Base-by-base conservation (phyloP, 2,329 filamentous ascomycete species). In the Biscogniauxia sp. region DNA sequence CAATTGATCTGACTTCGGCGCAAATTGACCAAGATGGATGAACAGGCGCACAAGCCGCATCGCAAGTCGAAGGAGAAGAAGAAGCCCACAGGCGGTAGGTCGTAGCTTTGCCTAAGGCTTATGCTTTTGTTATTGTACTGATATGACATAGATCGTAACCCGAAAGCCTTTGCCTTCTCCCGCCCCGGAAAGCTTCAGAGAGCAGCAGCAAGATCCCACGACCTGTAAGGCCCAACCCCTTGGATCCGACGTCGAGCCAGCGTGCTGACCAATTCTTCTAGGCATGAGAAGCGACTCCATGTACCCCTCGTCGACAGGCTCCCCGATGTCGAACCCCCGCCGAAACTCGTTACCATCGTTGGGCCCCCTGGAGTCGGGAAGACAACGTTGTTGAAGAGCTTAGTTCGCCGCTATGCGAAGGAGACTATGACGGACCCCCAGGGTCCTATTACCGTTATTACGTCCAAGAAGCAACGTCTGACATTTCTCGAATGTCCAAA, bases 401-500 rank as follows among this genome's bases (percentile, higher is more conserved):
- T 99, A 61, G 91, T 99, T 71, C 89, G 92, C 67, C 85, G 95
- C 75, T 98, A 98, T 79, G 92, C 95, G 53, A 99, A 99, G 74
- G 95, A 99, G 75, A 94, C 92, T 0, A 85, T 99, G 50, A 89
- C 92, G 28, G 88, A 94, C 32, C 95, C 95, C 0, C 89, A 91
- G 68, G 95, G 95, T 0, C 95, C 95, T 3, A 88, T 99, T 62
- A 99, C 96, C 1, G 90, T 99, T 55, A 93, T 99, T 53, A 98
- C 95, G 0, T 96, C 93, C 61, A 99, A 98, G 80, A 91, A 94
- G 72, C 89, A 97, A 74, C 88, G 95, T 45, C 84, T 99, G 54
- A 99, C 95, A 0, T 97, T 99, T 74, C 79, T 99, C 72, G 95
- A 99, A 85, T 97, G 92, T 72, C 93, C 96, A n/a, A 94, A 98